These are phyloP conservation scores for Neophaeococcomyces aloes DNA, from an alignment of 2,329 filamentous ascomycete genomes.

Conservation along the genomic window DNA sequence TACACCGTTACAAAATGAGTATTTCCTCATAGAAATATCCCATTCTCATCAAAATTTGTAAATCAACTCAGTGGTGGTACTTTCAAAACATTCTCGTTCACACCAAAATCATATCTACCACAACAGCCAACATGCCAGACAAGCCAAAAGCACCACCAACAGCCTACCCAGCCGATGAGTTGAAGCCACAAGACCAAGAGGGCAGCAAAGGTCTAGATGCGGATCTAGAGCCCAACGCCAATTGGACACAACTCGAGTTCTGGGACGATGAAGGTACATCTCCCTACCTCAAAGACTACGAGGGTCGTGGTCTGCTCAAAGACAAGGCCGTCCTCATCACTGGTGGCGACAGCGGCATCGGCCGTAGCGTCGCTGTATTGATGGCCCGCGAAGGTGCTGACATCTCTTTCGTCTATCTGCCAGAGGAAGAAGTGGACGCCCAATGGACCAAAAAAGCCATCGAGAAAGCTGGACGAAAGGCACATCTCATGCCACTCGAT, in stretches of 20 bases:
- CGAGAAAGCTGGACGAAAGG: slow-evolving; percentile 40
- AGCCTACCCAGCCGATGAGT: slow-evolving; percentile 11
- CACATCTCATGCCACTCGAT: slow-evolving; percentile 40
- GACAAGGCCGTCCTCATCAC: slow-evolving; percentile 45
- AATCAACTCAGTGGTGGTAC: too few species aligned
- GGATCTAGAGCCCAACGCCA: slow-evolving; percentile 13
- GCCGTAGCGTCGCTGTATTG: slow-evolving; percentile 44
- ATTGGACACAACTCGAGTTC: slow-evolving; percentile 18
- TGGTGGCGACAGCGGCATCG: slow-evolving; percentile 48
- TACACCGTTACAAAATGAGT: too few species aligned
- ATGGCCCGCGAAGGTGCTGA: slow-evolving; percentile 50
- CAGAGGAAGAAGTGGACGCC: slow-evolving; percentile 47
- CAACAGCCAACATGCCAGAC: slow-evolving; percentile 1
- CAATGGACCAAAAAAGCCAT: slow-evolving; percentile 44
- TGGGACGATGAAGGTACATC: slow-evolving; percentile 17
- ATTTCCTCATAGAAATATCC: too few species aligned
- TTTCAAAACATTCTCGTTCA: too few species aligned
- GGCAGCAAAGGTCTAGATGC: slow-evolving; percentile 15
- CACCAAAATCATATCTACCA: background rate
- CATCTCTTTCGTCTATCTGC: slow-evolving; percentile 45
- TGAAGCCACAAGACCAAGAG: slow-evolving; percentile 14
- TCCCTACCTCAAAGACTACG: slow-evolving; percentile 26
- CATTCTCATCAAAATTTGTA: too few species aligned
- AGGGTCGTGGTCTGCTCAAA: slow-evolving; percentile 40
- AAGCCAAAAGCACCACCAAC: slow-evolving; percentile 13